Percentiles rank a stretch among this genome's conserved stretches.
Evolutionary conservation across 2,329 filamentous ascomycete genomes (phyloP).

Genomic region (Huntiella omanensis): DNA sequence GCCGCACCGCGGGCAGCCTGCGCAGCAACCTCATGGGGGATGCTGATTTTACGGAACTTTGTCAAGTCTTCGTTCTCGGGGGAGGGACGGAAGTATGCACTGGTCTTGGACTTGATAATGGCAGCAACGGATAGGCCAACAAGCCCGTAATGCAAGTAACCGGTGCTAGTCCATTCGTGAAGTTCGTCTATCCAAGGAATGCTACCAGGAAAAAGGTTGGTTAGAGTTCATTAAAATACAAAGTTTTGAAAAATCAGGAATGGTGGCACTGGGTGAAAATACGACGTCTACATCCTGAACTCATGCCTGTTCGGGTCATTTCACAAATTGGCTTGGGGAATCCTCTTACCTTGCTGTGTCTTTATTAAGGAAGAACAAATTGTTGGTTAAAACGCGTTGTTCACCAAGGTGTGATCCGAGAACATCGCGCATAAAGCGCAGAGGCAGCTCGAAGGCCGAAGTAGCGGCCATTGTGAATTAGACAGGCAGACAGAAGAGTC

Average conservation of each 20-base stretch:
- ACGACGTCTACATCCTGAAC: too few relatives aligned
- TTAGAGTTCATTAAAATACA: too few relatives aligned
- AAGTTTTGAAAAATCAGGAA: too few relatives aligned
- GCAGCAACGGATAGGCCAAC: conserved; percentile 1
- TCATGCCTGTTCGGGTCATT: background rate
- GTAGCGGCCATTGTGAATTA: too few relatives aligned
- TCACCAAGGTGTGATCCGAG: conserved; percentile 2
- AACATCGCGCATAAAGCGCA: conserved; percentile 7
- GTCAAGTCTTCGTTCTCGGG: conserved; percentile 2
- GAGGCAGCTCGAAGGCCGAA: background rate
- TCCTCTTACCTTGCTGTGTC: background rate
- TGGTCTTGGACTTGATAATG: conserved; percentile 2
- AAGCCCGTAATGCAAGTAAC: conserved; percentile 4
- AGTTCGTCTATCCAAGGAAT: conserved; percentile 9
- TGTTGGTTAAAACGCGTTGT: background rate
- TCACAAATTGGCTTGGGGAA: background rate
- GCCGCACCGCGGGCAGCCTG: conserved; percentile 23
- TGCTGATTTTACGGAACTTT: conserved; percentile 8
- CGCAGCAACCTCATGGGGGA: conserved; percentile 22
- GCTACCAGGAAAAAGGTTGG: background rate
- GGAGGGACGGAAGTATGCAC: background rate
- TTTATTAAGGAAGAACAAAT: background rate
- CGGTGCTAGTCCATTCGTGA: background rate
- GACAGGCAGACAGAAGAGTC: too few relatives aligned
- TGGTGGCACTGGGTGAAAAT: too few relatives aligned